phyloP scores from a whole-genome alignment of 2,329 filamentous ascomycete genomes.

The Dryadomyces quercivorus region DNA sequence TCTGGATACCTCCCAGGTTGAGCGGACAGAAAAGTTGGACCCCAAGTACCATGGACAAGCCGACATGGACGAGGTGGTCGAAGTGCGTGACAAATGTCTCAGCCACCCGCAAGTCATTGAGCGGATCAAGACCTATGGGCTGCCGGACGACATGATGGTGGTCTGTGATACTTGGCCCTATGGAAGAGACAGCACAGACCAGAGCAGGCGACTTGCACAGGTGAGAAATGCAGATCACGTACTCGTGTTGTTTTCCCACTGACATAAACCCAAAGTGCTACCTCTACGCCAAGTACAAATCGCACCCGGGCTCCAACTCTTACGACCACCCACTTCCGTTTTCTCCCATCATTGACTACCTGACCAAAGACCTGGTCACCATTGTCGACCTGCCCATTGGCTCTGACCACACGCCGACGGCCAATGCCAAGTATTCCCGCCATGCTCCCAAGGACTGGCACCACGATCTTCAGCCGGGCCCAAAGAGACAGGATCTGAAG shows the following conservation, averaged over 20 bases:
- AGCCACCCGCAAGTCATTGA: conserved; percentile 21
- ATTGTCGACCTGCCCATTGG: conserved; percentile 28
- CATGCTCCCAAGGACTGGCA: conserved; percentile 37
- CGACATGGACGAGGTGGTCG: conserved; percentile 20
- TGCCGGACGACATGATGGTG: conserved; percentile 31
- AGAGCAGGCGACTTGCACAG: conserved; percentile 1
- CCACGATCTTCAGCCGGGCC: conserved; percentile 20
- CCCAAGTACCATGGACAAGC: conserved; percentile 14
- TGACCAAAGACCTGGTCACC: conserved; percentile 23
- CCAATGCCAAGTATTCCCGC: conserved; percentile 21
- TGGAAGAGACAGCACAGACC: conserved; percentile 2
- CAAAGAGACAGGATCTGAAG: conserved; percentile 36
- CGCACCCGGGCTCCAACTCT: conserved; percentile 27
- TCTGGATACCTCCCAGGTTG: not conserved
- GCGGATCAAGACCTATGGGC: conserved; percentile 25
- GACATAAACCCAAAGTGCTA: not conserved
- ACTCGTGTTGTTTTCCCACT: not conserved
- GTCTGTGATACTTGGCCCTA: conserved; percentile 44
- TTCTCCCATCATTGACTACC: conserved; percentile 31
- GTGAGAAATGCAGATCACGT: not conserved
- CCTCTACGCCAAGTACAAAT: not conserved
- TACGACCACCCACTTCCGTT: conserved; percentile 36
- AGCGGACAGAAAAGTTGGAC: conserved; percentile 19
- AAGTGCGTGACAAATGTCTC: conserved; percentile 20
- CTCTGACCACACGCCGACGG: conserved; percentile 13